phyloP scores from a whole-genome alignment of 2,329 filamentous ascomycete genomes.

The Calonectria crousiana region DNA sequence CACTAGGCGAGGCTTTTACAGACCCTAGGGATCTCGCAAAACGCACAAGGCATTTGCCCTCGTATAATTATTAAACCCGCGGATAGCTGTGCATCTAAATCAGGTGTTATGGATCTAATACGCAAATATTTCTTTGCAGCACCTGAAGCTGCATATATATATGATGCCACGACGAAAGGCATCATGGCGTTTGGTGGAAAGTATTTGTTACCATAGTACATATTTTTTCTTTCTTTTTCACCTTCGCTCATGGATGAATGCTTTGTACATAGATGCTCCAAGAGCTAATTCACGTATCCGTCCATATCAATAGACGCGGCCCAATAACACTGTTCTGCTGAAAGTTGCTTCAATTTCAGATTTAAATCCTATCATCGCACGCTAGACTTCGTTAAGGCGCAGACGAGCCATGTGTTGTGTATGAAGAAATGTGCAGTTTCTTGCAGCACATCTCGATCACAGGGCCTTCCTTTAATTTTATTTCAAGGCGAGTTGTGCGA shows the following conservation, averaged over 20 bases:
- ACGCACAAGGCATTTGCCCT: not conserved
- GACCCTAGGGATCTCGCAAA: not conserved
- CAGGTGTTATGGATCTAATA: not conserved
- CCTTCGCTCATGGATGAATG: not conserved
- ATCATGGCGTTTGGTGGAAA: not conserved
- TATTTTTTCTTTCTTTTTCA: not conserved
- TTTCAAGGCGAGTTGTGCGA: not conserved
- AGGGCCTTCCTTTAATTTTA: not conserved
- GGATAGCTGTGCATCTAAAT: not conserved
- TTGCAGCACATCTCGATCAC: not conserved
- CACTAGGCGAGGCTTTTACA: not conserved
- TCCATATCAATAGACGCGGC: not conserved
- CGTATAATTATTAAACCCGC: not conserved
- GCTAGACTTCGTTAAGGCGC: not conserved
- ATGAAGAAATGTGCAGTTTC: not conserved
- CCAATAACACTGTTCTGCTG: not conserved
- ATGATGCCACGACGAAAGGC: not conserved
- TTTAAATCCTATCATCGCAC: not conserved
- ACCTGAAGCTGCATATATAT: not conserved
- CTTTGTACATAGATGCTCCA: not conserved
- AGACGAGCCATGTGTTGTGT: not conserved
- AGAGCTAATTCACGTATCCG: not conserved
- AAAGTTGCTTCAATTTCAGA: not conserved
- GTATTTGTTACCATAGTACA: not conserved
- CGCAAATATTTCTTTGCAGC: not conserved